Evolutionary conservation across 441 rosid species (phyloP).

Genomic region (Euphorbia corollata): DNA sequence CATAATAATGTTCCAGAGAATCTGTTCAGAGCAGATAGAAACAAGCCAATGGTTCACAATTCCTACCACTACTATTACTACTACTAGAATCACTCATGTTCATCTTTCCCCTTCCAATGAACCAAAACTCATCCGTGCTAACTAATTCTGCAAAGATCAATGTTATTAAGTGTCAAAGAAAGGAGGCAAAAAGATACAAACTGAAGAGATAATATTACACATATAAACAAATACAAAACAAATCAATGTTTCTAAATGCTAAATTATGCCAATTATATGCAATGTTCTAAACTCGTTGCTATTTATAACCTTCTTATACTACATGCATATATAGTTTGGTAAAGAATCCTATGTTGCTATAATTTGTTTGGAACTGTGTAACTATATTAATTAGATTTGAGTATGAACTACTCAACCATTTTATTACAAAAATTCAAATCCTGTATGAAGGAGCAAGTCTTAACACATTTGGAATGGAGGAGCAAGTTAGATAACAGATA

Average conservation of each 20-base stretch:
- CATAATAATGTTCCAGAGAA: constrained; percentile 5
- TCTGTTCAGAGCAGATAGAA: constrained; percentile 19
- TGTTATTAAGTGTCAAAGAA: not conserved
- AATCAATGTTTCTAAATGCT: not conserved
- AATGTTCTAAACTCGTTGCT: not conserved
- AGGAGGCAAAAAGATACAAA: not conserved
- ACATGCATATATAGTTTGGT: not conserved
- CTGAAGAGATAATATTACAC: no score
- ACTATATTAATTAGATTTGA: not conserved
- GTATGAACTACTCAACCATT: not conserved
- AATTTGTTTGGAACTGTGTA: not conserved
- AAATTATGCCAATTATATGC: not conserved
- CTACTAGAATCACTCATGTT: constrained; percentile 17
- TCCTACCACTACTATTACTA: constrained; percentile 11
- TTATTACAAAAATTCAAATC: not conserved
- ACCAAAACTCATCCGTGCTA: constrained; percentile 11
- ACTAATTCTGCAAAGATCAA: constrained; percentile 34
- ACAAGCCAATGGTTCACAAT: constrained; percentile 29
- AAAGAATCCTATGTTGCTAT: not conserved
- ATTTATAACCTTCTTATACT: not conserved
- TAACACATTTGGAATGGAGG: not conserved
- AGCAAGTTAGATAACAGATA: not conserved
- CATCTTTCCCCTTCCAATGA: constrained; percentile 17
- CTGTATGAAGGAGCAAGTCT: not conserved
- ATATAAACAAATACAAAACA: no score